Evolutionary conservation across 1,284 basidiomycete species (phyloP).

Genomic region (Ganoderma sinense): DNA sequence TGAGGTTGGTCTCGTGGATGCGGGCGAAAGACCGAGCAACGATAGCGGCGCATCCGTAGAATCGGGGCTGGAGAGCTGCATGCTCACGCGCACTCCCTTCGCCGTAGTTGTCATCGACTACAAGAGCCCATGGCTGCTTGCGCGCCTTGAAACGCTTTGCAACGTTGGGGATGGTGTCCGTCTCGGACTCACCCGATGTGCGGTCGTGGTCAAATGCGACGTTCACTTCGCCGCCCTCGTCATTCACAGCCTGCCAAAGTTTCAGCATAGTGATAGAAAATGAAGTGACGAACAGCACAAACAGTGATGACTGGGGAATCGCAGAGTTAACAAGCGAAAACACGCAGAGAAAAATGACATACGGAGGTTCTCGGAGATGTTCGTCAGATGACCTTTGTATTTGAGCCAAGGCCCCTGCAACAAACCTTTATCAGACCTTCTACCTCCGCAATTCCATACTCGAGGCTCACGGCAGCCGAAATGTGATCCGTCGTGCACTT

Average conservation of each 20-base stretch:
- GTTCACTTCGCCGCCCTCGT: conserved; percentile 92
- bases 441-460: conserved; percentile 13
- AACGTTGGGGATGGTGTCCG: conserved; percentile 88
- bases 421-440: not conserved
- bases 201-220: conserved; percentile 82
- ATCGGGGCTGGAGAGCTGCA: conserved; percentile 95
- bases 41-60: conserved; percentile 90
- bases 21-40: conserved; percentile 94
- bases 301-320: conserved; percentile 62
- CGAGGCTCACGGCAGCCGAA: conserved; percentile 80
- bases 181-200: conserved; percentile 51
- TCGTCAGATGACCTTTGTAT: conserved; percentile 96
- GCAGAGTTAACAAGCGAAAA: conserved; percentile 40
- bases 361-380: conserved; percentile 97
- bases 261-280: conserved; percentile 9
- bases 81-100: conserved; percentile 99
- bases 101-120: conserved; percentile 97
- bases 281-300: conserved; percentile 25
- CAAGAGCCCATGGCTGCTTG: conserved; percentile 90
- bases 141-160: conserved; percentile 89
- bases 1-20: conserved; percentile 98
- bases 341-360: conserved; percentile 43
- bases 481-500: conserved; percentile 99
- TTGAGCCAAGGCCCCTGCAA: conserved; percentile 94
- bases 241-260: conserved; percentile 77